A percentile compares a stretch with the other conserved stretches of the same genome.
These are phyloP conservation scores for Microcyclosporella mali DNA, from an alignment of 2,329 filamentous ascomycete species.

Conservation along the genomic window DNA sequence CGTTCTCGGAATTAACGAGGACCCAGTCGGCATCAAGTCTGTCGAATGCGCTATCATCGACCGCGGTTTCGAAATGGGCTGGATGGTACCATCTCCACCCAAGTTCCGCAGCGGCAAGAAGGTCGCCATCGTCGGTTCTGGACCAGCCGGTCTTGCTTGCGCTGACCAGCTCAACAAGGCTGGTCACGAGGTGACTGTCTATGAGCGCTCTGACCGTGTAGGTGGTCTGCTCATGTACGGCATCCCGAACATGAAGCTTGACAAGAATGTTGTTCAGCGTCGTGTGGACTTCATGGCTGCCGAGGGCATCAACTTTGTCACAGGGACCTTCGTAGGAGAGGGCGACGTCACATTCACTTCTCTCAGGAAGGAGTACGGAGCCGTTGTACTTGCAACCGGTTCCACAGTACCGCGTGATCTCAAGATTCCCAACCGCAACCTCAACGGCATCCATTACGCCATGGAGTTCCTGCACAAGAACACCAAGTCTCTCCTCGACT, in stretches of 20 bases:
- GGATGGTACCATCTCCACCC: constrained; percentile 84
- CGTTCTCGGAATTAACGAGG: constrained; percentile 92
- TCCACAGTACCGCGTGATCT: constrained; percentile 90
- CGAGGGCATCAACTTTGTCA: constrained; percentile 79
- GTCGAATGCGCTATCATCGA: constrained; percentile 98
- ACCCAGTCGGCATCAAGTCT: constrained; percentile 95
- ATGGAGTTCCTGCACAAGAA: constrained; percentile 98
- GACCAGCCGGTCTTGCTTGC: constrained; percentile 80
- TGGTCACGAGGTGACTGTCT: constrained; percentile 82
- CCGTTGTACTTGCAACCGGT: constrained; percentile 85
- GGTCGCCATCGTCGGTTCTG: constrained; percentile 83
- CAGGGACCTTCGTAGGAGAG: constrained; percentile 70
- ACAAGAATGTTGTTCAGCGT: constrained; percentile 94
- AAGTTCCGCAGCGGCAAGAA: constrained; percentile 78
- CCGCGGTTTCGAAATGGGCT: constrained; percentile 94
- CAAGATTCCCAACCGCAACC: constrained; percentile 79
- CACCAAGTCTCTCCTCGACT: constrained; percentile 95
- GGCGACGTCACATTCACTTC: constrained; percentile 61
- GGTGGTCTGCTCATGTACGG: constrained; percentile 97
- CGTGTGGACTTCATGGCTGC: constrained; percentile 91
- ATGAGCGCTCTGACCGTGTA: constrained; percentile 83
- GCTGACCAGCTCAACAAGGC: constrained; percentile 93
- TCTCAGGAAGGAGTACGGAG: constrained; percentile 68
- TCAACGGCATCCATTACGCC: constrained; percentile 87
- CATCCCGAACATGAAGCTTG: constrained; percentile 99